Conservation (phyloP, 2,329 filamentous ascomycete species). For the Apiospora arundinis region DNA sequence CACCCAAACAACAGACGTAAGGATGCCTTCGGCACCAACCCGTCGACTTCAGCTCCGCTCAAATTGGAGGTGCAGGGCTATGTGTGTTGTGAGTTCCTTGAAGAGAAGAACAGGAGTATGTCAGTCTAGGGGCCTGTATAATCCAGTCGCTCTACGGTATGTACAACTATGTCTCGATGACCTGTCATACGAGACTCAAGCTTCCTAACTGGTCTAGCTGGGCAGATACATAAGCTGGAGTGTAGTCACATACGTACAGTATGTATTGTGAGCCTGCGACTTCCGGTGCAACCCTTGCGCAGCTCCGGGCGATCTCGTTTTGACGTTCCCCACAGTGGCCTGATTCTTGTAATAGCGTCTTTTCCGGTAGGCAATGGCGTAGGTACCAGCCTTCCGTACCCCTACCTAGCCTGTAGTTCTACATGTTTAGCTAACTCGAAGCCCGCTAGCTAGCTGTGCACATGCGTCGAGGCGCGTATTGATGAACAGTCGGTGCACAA, state of each 20-base stretch:
- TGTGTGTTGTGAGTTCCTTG: not conserved
- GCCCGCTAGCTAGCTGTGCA: not conserved
- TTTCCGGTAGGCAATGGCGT: not conserved
- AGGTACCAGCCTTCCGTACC: not conserved
- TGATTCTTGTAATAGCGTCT: conserved; percentile 17
- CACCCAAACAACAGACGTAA: not conserved
- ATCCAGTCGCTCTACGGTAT: not conserved
- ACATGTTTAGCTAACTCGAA: not conserved
- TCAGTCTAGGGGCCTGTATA: not conserved
- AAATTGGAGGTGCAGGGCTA: not conserved
- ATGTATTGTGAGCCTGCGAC: not conserved
- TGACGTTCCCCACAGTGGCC: conserved; percentile 15
- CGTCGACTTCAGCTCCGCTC: not conserved
- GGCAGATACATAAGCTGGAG: not conserved
- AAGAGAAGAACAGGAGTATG: not conserved
- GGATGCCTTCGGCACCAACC: not conserved
- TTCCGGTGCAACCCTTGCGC: conserved; percentile 12
- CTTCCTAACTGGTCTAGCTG: not conserved
- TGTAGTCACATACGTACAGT: not conserved
- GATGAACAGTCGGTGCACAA: not conserved
- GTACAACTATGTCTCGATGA: not conserved
- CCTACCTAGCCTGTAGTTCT: not conserved
- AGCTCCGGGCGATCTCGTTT: conserved; percentile 19
- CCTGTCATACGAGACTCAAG: not conserved
- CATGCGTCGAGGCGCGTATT: conserved; percentile 1